Evolutionary conservation across 2,329 filamentous ascomycete species (phyloP), one percentile per base, ranked within the genome.

Genomic region (Chrysosporium keratinophilum): DNA sequence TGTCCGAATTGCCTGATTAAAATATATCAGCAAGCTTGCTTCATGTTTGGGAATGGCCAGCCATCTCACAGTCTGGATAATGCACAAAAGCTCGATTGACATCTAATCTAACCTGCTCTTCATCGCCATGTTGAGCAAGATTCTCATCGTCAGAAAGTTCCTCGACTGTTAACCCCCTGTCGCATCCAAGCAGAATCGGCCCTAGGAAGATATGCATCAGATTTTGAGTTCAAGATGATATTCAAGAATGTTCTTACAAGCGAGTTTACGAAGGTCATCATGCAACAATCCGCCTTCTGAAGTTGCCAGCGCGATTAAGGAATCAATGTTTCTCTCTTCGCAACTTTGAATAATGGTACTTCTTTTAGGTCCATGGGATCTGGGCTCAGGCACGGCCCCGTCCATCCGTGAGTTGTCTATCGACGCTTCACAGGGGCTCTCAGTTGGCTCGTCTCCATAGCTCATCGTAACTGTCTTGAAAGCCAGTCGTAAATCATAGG

Each of bases 61-160:
- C 34, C 55, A 54, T 61, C 78, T 63, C 76, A 93, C 89, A 80
- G 58, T 80, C 78, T 11, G 93, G 93, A 68, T 98, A 98, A 73
- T 96, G 94, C 57, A 97, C 85, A 70, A 98, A 98, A n/a, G 93
- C 90, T 54, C 93, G 81, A 70, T 96, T 82, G 54, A 98, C 93
- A 67, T 98, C 93, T 46, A 97, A 78, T 64, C 84, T 79, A 39
- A 98, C 89, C 71, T 98, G 93, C 48, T 86, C 83, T 69, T 98
- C 93, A 63, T 98, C 93, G 34, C 74, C 74, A 70, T 98, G 93
- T n/a, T 71, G 76, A 31, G 84, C 80, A 40, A 95, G 73, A n/a
- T 75, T 65, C 15, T 56, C 42, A 14, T 39, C 31, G 14, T 5
- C n/a, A 15, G 12, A 28, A 9, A 31, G 19, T 20, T 63, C 54